A percentile compares a stretch with the other conserved stretches of the same genome.
These are phyloP conservation scores for Eimeria sp. DNA, from an alignment of 169 alveolate genomes.

Conservation along the genomic window DNA sequence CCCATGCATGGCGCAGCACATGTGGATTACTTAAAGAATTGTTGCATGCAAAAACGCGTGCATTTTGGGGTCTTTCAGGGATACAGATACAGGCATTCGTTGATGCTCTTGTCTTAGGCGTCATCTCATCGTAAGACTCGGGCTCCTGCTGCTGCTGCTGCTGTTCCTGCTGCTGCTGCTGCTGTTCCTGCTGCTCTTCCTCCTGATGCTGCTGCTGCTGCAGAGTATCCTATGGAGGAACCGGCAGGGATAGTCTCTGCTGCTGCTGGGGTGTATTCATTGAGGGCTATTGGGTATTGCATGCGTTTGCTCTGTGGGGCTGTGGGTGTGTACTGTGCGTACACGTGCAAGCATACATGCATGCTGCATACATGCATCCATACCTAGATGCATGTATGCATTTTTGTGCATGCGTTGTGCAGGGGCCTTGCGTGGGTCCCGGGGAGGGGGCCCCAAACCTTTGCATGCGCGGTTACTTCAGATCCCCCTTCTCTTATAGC, in stretches of 20 bases:
- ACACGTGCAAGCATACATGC: background rate
- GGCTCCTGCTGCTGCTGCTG: constrained; percentile 3
- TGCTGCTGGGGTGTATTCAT: background rate
- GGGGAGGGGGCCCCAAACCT: background rate
- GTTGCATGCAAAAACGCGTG: background rate
- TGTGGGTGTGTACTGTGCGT: no score
- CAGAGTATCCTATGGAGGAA: background rate
- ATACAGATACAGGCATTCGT: constrained; percentile 10
- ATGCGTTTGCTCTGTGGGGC: no score
- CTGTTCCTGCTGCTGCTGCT: background rate
- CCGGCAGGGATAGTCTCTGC: background rate
- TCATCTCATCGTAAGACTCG: constrained; percentile 21
- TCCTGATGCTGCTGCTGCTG: background rate
- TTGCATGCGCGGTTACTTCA: background rate
- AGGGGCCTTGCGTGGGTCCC: constrained; percentile 41
- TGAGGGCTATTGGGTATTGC: background rate
- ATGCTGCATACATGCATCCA: background rate
- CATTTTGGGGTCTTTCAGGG: background rate
- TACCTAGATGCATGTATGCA: background rate
- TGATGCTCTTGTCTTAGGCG: constrained; percentile 40
- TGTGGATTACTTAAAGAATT: background rate
- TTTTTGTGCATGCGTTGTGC: background rate
- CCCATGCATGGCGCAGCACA: constrained; percentile 43
- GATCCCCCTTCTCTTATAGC: constrained; percentile 25
- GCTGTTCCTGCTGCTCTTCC: background rate